Conservation (phyloP, 2,329 filamentous ascomycete genomes). For the Talaromyces sp. region DNA sequence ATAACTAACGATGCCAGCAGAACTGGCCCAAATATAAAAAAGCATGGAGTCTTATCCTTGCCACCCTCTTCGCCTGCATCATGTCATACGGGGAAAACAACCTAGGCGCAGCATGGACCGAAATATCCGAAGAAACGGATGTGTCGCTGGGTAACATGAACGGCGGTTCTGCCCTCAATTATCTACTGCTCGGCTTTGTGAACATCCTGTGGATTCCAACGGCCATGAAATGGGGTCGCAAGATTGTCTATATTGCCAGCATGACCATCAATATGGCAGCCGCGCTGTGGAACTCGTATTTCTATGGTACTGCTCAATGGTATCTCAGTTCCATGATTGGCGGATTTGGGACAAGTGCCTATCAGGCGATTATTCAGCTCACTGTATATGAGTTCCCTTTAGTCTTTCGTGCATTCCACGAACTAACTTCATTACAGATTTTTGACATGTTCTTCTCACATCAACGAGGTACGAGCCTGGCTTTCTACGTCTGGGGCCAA, state of each 20-base stretch:
- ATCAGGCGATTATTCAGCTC: constrained; percentile 37
- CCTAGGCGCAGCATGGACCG: constrained; percentile 40
- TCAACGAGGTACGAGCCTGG: constrained; percentile 34
- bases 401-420: not conserved
- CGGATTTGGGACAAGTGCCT: constrained; percentile 31
- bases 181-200: constrained; percentile 38
- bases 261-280: constrained; percentile 27
- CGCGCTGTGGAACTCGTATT: constrained; percentile 29
- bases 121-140: constrained; percentile 35
- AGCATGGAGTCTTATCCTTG: constrained; percentile 36
- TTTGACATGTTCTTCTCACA: constrained; percentile 40
- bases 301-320: constrained; percentile 27
- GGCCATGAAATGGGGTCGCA: constrained; percentile 31
- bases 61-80: constrained; percentile 38
- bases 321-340: constrained; percentile 13
- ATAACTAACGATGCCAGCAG: constrained; percentile 11
- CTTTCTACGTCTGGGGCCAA: constrained; percentile 38
- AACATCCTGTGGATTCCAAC: constrained; percentile 38
- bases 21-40: constrained; percentile 37
- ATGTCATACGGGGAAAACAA: constrained; percentile 26
- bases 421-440: constrained; percentile 16
- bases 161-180: constrained; percentile 34
- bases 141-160: constrained; percentile 40
- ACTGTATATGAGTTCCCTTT: constrained; percentile 21
- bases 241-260: constrained; percentile 33